Evolutionary conservation across 345 rosid genomes (phyloP), one percentile per base, ranked within the genome.

Genomic region (Aquilaria malaccensis): DNA sequence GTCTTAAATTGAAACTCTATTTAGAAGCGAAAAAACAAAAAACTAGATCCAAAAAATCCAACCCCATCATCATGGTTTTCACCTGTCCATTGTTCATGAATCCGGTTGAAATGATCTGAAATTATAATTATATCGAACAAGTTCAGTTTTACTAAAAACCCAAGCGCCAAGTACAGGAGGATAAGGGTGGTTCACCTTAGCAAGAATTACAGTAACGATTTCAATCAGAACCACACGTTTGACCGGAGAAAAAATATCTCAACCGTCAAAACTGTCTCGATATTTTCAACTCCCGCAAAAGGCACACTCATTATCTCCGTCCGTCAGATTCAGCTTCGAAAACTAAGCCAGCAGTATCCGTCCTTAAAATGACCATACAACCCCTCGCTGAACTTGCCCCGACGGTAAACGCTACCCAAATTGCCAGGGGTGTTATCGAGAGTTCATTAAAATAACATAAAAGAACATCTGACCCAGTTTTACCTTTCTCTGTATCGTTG

Each of bases 291-390:
- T 59, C 65, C 66, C 54, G 62, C 2, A 53, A 63, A 69, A 59
- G 71, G 69, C 67, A 57, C 58, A 54, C 71, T 74, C 81, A 67
- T 64, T 64, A 62, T 70, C 76, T 77, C 56, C 55, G 47, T 72
- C 68, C 71, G 80, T 67, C 80, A 73, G 80, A 75, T 76, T 81
- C 80, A 68, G 72, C 65, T 78, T 76, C 79, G 78, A 76, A 68
- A 78, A 75, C 68, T 66, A 56, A 60, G 67, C 78, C 79, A 31
- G 55, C 78, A 70, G 85, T 62, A 46, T 55, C 58, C 65, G 80
- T 66, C 30, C 0, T 0, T 1, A 0, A 4, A 50, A 54, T 67
- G 62, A 75, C 80, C 1, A 22, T 0, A 72, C 50, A 45, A 15
- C 60, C 76, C 78, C 54, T 45, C 7, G 0, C 0, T 12, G 14